Percentiles rank a stretch among this genome's conserved stretches.
These are phyloP conservation scores for Axilococcus clingmanii DNA, from an alignment of 139 green algal species.

Conservation along the genomic window DNA sequence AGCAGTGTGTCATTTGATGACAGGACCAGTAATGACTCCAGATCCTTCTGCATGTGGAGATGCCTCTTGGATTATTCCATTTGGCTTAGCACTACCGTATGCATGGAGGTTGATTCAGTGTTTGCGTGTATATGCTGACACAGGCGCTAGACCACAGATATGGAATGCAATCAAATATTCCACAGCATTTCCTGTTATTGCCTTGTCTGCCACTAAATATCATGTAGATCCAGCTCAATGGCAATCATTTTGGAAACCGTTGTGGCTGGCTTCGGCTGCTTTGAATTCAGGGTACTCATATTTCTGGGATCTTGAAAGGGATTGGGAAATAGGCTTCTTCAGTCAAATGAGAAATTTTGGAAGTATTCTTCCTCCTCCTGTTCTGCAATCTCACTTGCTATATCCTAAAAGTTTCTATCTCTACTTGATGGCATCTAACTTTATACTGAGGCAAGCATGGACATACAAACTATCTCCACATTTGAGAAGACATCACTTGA, in stretches of 20 bases:
- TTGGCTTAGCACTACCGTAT: conserved; percentile 70
- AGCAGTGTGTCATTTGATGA: conserved; percentile 44
- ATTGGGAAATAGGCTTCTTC: conserved; percentile 88
- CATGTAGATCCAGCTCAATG: conserved; percentile 38
- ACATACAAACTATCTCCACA: conserved; percentile 79
- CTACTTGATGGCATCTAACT: conserved; percentile 66
- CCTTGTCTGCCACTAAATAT: conserved; percentile 67
- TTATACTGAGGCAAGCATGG: conserved; percentile 73
- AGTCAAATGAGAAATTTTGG: conserved; percentile 10
- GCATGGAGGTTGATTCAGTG: conserved; percentile 83
- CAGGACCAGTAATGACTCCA: conserved; percentile 36
- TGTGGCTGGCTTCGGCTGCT: conserved; percentile 64
- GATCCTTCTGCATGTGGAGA: conserved; percentile 25
- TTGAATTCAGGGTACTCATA: conserved; percentile 86
- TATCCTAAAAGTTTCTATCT: conserved; percentile 31
- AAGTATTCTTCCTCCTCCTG: conserved; percentile 11
- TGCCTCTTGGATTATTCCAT: conserved; percentile 42
- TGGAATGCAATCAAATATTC: conserved; percentile 92
- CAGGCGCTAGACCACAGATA: conserved; percentile 41
- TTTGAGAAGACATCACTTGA: conserved; percentile 40
- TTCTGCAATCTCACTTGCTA: conserved; percentile 31
- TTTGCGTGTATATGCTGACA: conserved; percentile 62
- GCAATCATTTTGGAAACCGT: conserved; percentile 29
- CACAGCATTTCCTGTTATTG: conserved; percentile 87
- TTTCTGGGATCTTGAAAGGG: conserved; percentile 92